These are phyloP conservation scores for Candida ponderosae DNA, from an alignment of 805 yeast species.

Conservation along the genomic window DNA sequence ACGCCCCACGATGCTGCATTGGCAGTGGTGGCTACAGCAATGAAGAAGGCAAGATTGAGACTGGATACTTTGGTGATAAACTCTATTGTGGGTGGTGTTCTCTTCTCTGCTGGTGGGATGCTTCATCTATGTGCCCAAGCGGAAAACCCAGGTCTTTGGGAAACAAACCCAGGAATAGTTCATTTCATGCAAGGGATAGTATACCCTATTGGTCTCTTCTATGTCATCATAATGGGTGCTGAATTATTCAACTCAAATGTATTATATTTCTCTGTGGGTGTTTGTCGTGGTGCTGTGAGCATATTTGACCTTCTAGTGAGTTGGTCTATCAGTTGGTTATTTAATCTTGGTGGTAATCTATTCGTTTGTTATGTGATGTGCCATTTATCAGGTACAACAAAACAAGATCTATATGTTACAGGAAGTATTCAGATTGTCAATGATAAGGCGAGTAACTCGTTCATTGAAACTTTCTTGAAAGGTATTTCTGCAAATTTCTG, in stretches of 20 bases:
- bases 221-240: conserved; percentile 67
- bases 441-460: conserved; percentile 35
- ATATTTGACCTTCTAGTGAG: conserved; percentile 53
- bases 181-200: conserved; percentile 50
- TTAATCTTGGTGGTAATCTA: conserved; percentile 56
- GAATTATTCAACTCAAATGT: conserved; percentile 73
- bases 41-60: conserved; percentile 71
- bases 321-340: conserved; percentile 61
- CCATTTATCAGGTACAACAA: conserved; percentile 44
- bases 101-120: conserved; percentile 72
- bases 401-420: conserved; percentile 28
- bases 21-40: conserved; percentile 78
- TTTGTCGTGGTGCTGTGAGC: conserved; percentile 63
- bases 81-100: conserved; percentile 60
- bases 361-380: conserved; percentile 62
- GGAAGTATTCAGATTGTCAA: conserved; percentile 44
- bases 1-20: conserved; percentile 78
- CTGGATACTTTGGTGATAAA: conserved; percentile 52
- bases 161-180: conserved; percentile 42
- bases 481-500: conserved; percentile 73
- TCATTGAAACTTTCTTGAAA: conserved; percentile 58
- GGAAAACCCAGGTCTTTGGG: conserved; percentile 34
- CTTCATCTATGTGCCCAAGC: conserved; percentile 49
- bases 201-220: conserved; percentile 68
- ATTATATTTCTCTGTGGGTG: conserved; percentile 61